Base-by-base conservation (phyloP, 2,329 filamentous ascomycete genomes). In the Fusarium sp. region DNA sequence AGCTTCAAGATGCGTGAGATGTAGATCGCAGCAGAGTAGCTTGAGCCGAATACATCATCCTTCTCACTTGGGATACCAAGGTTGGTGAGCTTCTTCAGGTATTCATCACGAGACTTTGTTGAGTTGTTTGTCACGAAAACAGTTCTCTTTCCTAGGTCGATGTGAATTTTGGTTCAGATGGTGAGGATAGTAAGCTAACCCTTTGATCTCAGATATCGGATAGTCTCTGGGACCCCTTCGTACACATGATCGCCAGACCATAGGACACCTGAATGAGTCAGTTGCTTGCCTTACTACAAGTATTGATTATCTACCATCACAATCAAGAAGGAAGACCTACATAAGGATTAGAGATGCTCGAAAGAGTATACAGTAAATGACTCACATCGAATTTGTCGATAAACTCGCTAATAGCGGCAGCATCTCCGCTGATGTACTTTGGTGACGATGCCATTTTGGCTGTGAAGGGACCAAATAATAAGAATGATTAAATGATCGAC, bases 51-150 rank as follows among this genome's bases (percentile, higher is more conserved):
- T 73, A 99, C 93, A 84, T 99, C 96, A 78, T 98, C 94, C 45
- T 92, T 89, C 64, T 89, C 86, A 75, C 90, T 91, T 2, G 92
- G 91, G 76, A 99, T 97, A 49, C 92, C 92, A 79, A 98, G 87
- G 58, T 84, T 84, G 49, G 92, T 89, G 66, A 99, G 91, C 79
- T 98, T 99, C 85, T 95, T 94, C 80, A 92, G 91, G 83, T 99
- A 99, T 80, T 98, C 94, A 53, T 88, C 85, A 61, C 96, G 92
- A 14, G 95, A 97, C 81, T 99, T 99, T 62, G 96, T 98, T 78
- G 94, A 98, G 85, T 99, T 99, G 85, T 99, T 99, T 42, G 96
- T 99, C 56, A 99, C 96, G 79, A 99, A 99, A 59, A 99, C 91
- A 37, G 96, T 88, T 79, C 92, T 92, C 82, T 99, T 99, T 79